Base-by-base conservation (phyloP, 2,329 filamentous ascomycete genomes). In the Alternaria dauci region DNA sequence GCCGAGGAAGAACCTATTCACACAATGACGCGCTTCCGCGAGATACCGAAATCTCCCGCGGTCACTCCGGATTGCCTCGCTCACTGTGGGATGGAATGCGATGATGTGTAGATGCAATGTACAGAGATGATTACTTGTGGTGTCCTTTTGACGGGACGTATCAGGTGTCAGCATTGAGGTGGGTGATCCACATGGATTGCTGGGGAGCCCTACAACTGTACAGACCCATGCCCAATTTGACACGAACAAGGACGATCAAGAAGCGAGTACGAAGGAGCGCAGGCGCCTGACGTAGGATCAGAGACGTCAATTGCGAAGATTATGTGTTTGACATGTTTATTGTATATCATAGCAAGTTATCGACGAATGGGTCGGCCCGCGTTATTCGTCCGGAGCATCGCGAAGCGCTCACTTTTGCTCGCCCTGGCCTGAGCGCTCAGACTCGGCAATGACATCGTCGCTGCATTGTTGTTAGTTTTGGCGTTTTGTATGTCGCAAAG, bases 371-470 rank as follows among this genome's bases (percentile, higher is more conserved):
- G 39, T 32, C 30, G 46, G 52, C 36, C 44, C 38, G 26, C n/a
- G 38, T 41, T 55, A 26, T 50, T 41, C 32, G 34, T 43, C 53
- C 30, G 44, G 9, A 46, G 34, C 30, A 4, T 30, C 7, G 44
- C 20, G 9, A 39, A n/a, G 46, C 26, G 66, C 65, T 71, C 69
- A 72, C 68, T 76, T 75, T 52, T 75, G 71, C 82, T 92, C 89
- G 77, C 89, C 89, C 82, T 92, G 89, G 76, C 89, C 89, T 67
- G 70, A 69, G 16, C 61, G 52, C 62, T 88, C 87, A 81, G 90
- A 87, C 51, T 88, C 83, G 81, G 87, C 89, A 80, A 91, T 92
- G 74, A 95, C 84, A 68, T 93, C 89, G 73, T 95, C 89, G 76
- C 92, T 95, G 73, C 63, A 36, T 16, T 30, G 58, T n/a, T 36